Conservation (phyloP, 2,329 filamentous ascomycete genomes). For the Arthrocladium fulminans region DNA sequence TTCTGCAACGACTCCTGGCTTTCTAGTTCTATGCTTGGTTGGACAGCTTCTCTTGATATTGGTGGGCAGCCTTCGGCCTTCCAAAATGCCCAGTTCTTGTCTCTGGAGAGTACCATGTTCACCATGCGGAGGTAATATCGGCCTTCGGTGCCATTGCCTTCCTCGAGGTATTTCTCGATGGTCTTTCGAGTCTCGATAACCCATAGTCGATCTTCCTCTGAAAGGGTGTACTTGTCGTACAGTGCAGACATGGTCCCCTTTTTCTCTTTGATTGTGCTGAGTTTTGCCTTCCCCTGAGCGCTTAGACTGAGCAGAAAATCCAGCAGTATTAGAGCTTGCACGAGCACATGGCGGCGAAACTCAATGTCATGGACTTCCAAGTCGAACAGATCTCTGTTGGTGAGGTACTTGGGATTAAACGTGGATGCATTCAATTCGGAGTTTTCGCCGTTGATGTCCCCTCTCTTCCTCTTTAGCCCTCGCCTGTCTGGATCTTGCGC, state of each 20-base stretch:
- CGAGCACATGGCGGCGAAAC: slow-evolving; percentile 86
- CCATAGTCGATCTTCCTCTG: slow-evolving; percentile 84
- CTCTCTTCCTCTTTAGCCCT: slow-evolving; percentile 62
- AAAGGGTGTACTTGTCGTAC: slow-evolving; percentile 65
- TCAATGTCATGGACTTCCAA: slow-evolving; percentile 92
- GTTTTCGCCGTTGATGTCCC: slow-evolving; percentile 34
- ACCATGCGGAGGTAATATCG: slow-evolving; percentile 95
- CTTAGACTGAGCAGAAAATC: slow-evolving; percentile 93
- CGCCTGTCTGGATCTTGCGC: slow-evolving; percentile 45
- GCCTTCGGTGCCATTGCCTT: slow-evolving; percentile 59
- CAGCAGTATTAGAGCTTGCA: slow-evolving; percentile 87
- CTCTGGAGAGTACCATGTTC: slow-evolving; percentile 84
- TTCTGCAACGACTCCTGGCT: slow-evolving; percentile 59
- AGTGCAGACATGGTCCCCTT: slow-evolving; percentile 60
- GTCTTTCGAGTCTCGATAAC: slow-evolving; percentile 64
- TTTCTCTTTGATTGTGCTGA: slow-evolving; percentile 61
- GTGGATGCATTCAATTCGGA: slow-evolving; percentile 47
- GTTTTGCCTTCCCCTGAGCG: slow-evolving; percentile 67
- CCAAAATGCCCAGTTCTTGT: slow-evolving; percentile 99
- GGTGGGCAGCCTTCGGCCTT: slow-evolving; percentile 88
- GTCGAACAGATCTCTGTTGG: slow-evolving; percentile 92
- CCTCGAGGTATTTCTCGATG: slow-evolving; percentile 75
- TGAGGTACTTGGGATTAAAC: slow-evolving; percentile 97
- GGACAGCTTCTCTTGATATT: slow-evolving; percentile 68
- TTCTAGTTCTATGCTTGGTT: slow-evolving; percentile 58